Evolutionary conservation across 1,139 yeast genomes (phyloP), one percentile per base, ranked within the genome.

Genomic region (Nakaseomyces sp.): DNA sequence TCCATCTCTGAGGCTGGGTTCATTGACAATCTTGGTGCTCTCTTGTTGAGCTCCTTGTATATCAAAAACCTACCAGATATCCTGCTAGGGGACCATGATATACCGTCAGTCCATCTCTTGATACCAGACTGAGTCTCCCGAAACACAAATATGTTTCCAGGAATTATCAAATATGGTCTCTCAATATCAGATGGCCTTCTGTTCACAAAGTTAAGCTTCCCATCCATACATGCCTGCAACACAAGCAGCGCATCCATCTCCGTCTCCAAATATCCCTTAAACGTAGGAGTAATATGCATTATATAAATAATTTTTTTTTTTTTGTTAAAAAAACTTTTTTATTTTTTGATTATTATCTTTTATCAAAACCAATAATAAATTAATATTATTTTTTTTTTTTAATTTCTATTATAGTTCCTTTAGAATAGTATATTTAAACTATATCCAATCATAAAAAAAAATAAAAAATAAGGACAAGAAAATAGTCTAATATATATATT

Each of bases 101-200:
- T 77, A 13, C 96, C 95, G 59, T 88, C 96, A 0, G 96, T 88
- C 96, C 96, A 88, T 45, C 96, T 70, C 61, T 84, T 84, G 49
- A 88, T 87, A 1, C 93, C 91, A 0, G 91, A 79, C 17, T 74
- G 71, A 51, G 83, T 87, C 61, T 88, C 96, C 43, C 84, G 76
- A 58, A 87, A 88, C 3, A 88, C 87, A 64, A 87, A 88, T 0
- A 87, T 81, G 54, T 81, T 78, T 0, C 96, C 96, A 10, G 88
- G 79, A 46, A 71, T 69, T 36, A 88, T 86, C 41, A 86, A 67
- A 8, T 68, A 66, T 1, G 72, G 63, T 43, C 95, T 69, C 63
- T 88, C 96, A 28, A 79, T 68, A 57, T 86, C 95, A 49, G 79
- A 85, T 0, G 95, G 96, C 45, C 96, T 71, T 46, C 95, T 73